Conservation (phyloP, 1,284 basidiomycete species). For the Mycosarcoma maydis region DNA sequence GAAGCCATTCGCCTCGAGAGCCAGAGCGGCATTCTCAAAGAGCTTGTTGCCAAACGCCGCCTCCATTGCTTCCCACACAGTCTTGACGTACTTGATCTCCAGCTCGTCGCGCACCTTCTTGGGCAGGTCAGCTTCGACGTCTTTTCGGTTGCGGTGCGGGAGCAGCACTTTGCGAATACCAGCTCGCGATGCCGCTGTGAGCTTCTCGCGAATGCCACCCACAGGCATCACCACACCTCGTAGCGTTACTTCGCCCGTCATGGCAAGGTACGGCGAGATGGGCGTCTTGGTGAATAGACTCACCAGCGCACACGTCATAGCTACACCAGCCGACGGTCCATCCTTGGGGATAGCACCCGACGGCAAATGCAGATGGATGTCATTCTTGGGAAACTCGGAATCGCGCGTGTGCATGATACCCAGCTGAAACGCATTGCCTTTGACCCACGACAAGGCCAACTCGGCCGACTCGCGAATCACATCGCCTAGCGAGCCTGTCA, state of each 20-base stretch:
- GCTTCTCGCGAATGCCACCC: slow-evolving; percentile 65
- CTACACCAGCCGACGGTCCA: slow-evolving; percentile 83
- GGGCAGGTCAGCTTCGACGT: slow-evolving; percentile 84
- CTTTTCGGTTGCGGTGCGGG: slow-evolving; percentile 82
- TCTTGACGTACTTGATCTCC: slow-evolving; percentile 81
- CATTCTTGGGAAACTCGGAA: slow-evolving; percentile 80
- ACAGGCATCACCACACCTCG: slow-evolving; percentile 64
- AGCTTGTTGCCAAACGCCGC: slow-evolving; percentile 69
- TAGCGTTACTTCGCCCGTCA: slow-evolving; percentile 65
- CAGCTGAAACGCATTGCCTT: slow-evolving; percentile 81
- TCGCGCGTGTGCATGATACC: slow-evolving; percentile 77
- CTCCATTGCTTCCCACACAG: slow-evolving; percentile 80
- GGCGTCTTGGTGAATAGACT: slow-evolving; percentile 80
- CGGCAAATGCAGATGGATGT: slow-evolving; percentile 87
- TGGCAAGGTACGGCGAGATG: slow-evolving; percentile 60
- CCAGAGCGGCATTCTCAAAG: slow-evolving; percentile 52
- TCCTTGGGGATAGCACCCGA: slow-evolving; percentile 89
- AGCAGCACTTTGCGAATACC: slow-evolving; percentile 82
- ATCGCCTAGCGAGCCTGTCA: slow-evolving; percentile 77
- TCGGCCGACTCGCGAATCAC: slow-evolving; percentile 88
- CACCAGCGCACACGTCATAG: slow-evolving; percentile 86
- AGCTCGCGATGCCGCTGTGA: slow-evolving; percentile 73
- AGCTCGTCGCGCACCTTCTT: slow-evolving; percentile 76
- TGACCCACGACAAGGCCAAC: slow-evolving; percentile 75
- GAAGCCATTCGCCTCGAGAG: slow-evolving; percentile 40